Percentiles rank a stretch among this genome's conserved stretches.
Conservation (phyloP, 805 yeast species). For the Lachancea cidri region DNA sequence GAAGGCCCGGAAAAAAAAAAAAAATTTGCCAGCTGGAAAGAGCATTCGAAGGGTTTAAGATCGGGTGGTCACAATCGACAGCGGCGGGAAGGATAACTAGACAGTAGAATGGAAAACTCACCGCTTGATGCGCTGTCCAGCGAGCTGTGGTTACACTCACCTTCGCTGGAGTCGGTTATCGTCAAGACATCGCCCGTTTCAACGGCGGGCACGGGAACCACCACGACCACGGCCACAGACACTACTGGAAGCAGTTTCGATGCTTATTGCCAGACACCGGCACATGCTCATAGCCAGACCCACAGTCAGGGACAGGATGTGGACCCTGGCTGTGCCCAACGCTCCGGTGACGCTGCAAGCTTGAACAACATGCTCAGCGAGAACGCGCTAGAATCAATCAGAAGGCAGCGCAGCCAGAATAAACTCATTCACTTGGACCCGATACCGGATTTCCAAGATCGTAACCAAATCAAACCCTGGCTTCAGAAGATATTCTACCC, state of each 20-base stretch:
- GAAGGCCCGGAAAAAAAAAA: neutral
- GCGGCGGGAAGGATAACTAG: neutral
- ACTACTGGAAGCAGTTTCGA: neutral
- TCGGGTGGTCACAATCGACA: neutral
- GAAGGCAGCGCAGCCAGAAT: slow-evolving; percentile 25
- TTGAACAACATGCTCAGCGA: slow-evolving; percentile 14
- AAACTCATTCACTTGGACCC: slow-evolving; percentile 35
- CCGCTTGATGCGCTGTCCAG: slow-evolving; percentile 9
- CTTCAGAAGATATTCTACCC: slow-evolving; percentile 43
- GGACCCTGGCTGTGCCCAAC: too few relatives aligned
- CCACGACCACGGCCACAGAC: slow-evolving; percentile 5
- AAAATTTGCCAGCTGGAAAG: neutral
- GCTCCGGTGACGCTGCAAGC: slow-evolving; percentile 7
- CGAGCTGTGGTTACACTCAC: slow-evolving; percentile 6
- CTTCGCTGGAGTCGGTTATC: slow-evolving; percentile 8
- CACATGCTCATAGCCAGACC: too few relatives aligned
- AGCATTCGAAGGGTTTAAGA: neutral
- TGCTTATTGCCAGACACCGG: slow-evolving; percentile 1
- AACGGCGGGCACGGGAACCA: slow-evolving; percentile 6
- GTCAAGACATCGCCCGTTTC: slow-evolving; percentile 7
- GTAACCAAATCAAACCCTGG: slow-evolving; percentile 58
- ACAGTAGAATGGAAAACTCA: slow-evolving; percentile 5
- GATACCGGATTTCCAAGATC: slow-evolving; percentile 37
- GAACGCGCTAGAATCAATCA: slow-evolving; percentile 16
- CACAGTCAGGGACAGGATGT: too few relatives aligned